These are phyloP conservation scores for Chalciporus sphaerocephalus DNA, from an alignment of 768 basidiomycete species.

Conservation along the genomic window DNA sequence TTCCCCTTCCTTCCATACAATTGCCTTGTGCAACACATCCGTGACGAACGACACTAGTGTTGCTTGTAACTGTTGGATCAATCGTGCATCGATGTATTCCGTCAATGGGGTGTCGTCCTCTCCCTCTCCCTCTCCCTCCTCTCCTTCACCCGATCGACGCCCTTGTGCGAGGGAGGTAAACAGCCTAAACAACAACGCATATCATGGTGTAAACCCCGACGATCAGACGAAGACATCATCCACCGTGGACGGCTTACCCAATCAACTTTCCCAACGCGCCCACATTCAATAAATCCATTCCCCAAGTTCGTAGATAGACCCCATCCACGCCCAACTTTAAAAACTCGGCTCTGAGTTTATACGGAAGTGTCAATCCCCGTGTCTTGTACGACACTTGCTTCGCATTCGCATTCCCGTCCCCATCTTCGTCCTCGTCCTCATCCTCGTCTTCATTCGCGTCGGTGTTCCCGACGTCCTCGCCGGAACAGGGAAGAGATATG, in stretches of 20 bases:
- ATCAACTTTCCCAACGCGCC: conserved; percentile 35
- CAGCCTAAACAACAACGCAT: conserved; percentile 18
- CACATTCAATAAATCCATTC: conserved; percentile 41
- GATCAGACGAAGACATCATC: conserved; percentile 14
- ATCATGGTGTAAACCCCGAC: conserved; percentile 2
- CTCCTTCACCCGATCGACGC: no score
- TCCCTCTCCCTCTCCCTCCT: conserved; percentile 18
- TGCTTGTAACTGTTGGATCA: conserved; percentile 43
- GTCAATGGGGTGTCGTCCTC: conserved; percentile 19
- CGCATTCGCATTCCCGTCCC: no score
- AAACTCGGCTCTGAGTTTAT: conserved; percentile 43
- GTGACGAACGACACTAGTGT: conserved; percentile 50
- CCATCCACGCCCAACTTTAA: conserved; percentile 43
- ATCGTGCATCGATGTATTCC: conserved; percentile 45
- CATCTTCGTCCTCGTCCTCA: no score
- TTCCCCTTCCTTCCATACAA: conserved; percentile 58
- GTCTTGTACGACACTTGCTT: conserved; percentile 16
- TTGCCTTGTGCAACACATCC: conserved; percentile 45
- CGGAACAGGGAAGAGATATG: conserved; percentile 5
- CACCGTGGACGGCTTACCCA: conserved; percentile 35
- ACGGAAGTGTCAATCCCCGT: conserved; percentile 42
- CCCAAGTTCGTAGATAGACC: conserved; percentile 37
- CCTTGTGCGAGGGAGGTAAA: conserved; percentile 29
- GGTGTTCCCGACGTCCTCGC: conserved; percentile 7
- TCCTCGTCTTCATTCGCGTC: no score